These are phyloP conservation scores for Malus orientalis DNA, from an alignment of 306 rosid species.

Conservation along the genomic window DNA sequence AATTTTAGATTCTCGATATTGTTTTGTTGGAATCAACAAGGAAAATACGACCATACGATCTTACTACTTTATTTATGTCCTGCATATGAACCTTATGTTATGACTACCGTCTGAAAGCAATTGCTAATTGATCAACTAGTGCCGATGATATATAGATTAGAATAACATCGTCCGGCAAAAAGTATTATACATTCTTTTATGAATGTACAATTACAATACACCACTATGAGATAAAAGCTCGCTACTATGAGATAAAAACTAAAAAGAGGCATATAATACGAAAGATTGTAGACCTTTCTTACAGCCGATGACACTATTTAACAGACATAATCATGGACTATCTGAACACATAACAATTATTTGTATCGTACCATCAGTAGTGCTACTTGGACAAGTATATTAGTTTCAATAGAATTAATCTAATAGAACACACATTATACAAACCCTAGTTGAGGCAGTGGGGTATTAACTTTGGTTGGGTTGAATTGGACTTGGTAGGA, in stretches of 20 bases:
- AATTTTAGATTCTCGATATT: background rate
- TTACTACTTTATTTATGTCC: background rate
- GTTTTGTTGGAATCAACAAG: background rate
- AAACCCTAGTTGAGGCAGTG: background rate
- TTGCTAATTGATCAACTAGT: background rate
- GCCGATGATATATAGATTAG: background rate
- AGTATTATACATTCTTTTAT: too few relatives aligned
- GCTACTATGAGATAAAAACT: too few relatives aligned
- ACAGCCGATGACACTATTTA: too few relatives aligned
- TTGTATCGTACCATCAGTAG: background rate
- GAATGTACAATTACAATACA: background rate
- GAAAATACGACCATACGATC: background rate
- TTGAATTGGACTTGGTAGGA: background rate
- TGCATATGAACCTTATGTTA: background rate
- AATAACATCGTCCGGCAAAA: background rate
- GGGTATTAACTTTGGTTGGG: background rate
- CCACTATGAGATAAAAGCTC: too few relatives aligned
- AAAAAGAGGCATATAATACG: background rate
- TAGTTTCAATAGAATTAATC: background rate
- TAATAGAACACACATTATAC: background rate
- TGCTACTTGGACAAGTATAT: background rate
- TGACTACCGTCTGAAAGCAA: background rate
- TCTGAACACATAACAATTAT: background rate
- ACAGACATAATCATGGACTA: background rate
- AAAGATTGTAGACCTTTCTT: background rate